A percentile compares a stretch with the other conserved stretches of the same genome.
phyloP scores from a whole-genome alignment of 2,329 filamentous ascomycete species.

The Xylariaceae sp. region DNA sequence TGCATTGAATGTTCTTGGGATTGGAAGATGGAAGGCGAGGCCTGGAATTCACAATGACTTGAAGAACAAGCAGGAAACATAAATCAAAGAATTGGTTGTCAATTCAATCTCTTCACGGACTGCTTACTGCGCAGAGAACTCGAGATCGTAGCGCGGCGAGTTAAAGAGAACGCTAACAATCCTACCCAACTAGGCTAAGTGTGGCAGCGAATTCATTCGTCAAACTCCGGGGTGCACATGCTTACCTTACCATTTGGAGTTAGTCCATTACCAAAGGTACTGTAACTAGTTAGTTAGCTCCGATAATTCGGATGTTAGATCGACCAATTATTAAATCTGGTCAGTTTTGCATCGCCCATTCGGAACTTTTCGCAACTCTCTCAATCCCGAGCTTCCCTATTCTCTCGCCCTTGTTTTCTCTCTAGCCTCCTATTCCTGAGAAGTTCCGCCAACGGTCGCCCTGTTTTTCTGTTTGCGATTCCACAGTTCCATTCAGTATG shows the following conservation, averaged over 20 bases:
- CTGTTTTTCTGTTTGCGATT: neutral
- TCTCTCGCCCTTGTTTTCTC: neutral
- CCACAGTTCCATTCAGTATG: slow-evolving; percentile 24
- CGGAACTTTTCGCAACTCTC: neutral
- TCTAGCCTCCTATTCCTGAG: neutral
- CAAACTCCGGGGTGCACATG: too few species aligned
- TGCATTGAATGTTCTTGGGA: neutral
- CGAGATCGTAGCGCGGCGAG: too few species aligned
- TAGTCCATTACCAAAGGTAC: neutral
- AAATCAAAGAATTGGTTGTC: too few species aligned
- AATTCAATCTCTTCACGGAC: too few species aligned
- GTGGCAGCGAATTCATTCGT: too few species aligned
- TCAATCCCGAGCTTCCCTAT: neutral
- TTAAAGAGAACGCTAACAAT: too few species aligned
- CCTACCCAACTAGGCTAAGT: too few species aligned
- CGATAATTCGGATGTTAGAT: neutral
- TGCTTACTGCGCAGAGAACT: too few species aligned
- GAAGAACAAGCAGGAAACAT: too few species aligned
- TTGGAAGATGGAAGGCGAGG: neutral
- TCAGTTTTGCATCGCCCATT: neutral
- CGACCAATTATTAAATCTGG: neutral
- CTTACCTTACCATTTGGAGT: too few species aligned
- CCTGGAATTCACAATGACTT: too few species aligned
- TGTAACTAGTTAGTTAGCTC: neutral
- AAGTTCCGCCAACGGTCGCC: neutral